Evolutionary conservation across 192 early-diverging fungal species (phyloP).

Genomic region (Piromyces finnis): DNA sequence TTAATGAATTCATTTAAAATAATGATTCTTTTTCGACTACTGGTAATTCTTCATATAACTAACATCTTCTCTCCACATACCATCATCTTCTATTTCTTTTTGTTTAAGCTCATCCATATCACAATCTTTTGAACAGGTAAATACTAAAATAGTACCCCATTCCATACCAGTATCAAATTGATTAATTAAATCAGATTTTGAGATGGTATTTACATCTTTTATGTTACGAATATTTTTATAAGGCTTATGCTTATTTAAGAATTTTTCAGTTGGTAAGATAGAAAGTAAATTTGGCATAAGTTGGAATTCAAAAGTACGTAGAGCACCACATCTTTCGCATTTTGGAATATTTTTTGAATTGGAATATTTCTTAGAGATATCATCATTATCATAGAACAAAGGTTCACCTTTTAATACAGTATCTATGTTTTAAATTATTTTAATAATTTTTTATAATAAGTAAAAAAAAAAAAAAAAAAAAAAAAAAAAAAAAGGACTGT

Average conservation of each 20-base stretch:
- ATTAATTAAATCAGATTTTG: constrained; percentile 15
- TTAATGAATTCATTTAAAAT: no score
- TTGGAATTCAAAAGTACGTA: constrained; percentile 74
- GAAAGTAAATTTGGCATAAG: constrained; percentile 75
- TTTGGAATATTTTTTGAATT: constrained; percentile 16
- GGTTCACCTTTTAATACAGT: constrained; percentile 51
- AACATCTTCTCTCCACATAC: neutral
- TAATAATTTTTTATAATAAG: neutral
- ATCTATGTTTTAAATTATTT: no score
- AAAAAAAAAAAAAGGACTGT: no score
- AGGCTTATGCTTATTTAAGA: constrained; percentile 10
- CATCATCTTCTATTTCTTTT: neutral
- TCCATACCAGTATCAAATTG: constrained; percentile 63
- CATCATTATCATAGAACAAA: constrained; percentile 36
- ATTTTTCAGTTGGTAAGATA: constrained; percentile 41
- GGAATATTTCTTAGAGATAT: neutral
- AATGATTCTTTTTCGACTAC: neutral
- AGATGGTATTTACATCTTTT: neutral
- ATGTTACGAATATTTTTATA: constrained; percentile 6
- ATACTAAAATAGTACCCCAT: constrained; percentile 74
- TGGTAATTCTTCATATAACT: neutral
- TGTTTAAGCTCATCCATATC: constrained; percentile 5
- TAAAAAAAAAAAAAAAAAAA: constrained; percentile 3
- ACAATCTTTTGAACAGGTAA: constrained; percentile 64
- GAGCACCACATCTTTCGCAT: constrained; percentile 46